Base-by-base conservation (phyloP, 129 eudicot genomes). In the Flaveria linearis region DNA sequence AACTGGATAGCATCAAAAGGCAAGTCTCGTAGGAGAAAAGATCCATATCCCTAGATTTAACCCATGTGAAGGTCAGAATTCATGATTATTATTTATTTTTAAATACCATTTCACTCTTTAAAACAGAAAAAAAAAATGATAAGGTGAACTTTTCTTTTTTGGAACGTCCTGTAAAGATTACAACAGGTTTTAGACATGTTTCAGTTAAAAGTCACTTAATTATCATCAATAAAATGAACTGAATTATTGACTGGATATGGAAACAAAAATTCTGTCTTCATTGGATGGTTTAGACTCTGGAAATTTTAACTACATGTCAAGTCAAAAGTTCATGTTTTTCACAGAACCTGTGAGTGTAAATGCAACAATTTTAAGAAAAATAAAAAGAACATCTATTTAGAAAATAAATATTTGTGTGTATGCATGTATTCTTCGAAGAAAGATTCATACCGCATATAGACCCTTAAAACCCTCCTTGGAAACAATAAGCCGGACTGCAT, bases 1-100 rank as follows among this genome's bases (percentile, higher is more conserved):
- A 95, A 95, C 77, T 95, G 99, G 78, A 95, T 89, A 9, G 99
- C 99, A 80, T 95, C 99, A 81, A 95, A 95, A 74, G 99, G 99
- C 84, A 95, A 82, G 85, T 95, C 99, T 57, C 99, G 87, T 71
- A 95, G 96, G 68, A 95, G 81, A 84, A 95, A 95, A 64, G 97
- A 95, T 74, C 99, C 92, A 69, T 87, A 95, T 50, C 97, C 97
- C 99, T 94, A 68, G 9, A 74, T 43, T 56, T 74, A 84, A 72
- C 25, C 67, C 55, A 18, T 28, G 33, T 74, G 14, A 72, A 76
- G 17, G 72, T 79, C 57, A 80, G 16, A 76, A 46, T 18, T 33
- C 50, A 30, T 15, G 4, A 30, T 50, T 49, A 63, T 28, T n/a
- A 7, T 22, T 55, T 9, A 20, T 10, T 3, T 9, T 49, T 25